Percentiles rank a stretch among this genome's conserved stretches.
These are phyloP conservation scores for Dunaliella primolecta DNA, from an alignment of 139 green algal genomes.

Conservation along the genomic window DNA sequence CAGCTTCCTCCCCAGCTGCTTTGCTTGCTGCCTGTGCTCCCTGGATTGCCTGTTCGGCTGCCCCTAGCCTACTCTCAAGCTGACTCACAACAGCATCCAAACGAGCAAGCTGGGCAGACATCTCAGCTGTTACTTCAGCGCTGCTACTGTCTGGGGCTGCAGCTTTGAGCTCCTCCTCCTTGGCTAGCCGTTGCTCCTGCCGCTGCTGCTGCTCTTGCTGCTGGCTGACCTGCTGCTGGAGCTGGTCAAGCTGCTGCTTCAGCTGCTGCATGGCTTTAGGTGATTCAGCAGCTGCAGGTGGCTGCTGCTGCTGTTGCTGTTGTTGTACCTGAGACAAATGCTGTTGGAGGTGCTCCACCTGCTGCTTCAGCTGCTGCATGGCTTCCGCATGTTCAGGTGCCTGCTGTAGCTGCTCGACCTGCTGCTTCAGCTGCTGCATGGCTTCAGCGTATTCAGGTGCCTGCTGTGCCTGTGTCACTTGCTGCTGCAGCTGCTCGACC, in stretches of 20 bases:
- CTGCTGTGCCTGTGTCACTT: too few species aligned
- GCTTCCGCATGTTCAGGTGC: not conserved
- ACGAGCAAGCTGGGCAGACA: not conserved
- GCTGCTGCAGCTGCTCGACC: not conserved
- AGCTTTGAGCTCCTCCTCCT: too few species aligned
- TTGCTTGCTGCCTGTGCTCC: not conserved
- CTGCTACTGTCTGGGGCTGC: too few species aligned
- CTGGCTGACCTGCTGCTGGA: too few species aligned
- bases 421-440: slow-evolving; percentile 10
- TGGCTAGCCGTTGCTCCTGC: too few species aligned
- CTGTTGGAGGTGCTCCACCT: not conserved
- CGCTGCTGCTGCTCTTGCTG: too few species aligned
- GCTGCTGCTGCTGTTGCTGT: slow-evolving; percentile 7
- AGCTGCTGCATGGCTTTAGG: too few species aligned
- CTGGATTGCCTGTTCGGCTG: not conserved
- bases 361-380: not conserved
- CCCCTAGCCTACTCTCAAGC: not conserved
- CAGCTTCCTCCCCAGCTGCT: not conserved
- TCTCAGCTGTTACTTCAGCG: too few species aligned
- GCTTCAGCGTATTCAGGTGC: not conserved
- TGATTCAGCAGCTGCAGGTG: too few species aligned
- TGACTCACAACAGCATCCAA: not conserved
- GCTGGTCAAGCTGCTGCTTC: too few species aligned
- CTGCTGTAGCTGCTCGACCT: not conserved
- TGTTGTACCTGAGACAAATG: not conserved